Percentiles rank a stretch among this genome's conserved stretches.
phyloP scores from a whole-genome alignment of 2,329 filamentous ascomycete genomes.

The Verticillium isaacii region DNA sequence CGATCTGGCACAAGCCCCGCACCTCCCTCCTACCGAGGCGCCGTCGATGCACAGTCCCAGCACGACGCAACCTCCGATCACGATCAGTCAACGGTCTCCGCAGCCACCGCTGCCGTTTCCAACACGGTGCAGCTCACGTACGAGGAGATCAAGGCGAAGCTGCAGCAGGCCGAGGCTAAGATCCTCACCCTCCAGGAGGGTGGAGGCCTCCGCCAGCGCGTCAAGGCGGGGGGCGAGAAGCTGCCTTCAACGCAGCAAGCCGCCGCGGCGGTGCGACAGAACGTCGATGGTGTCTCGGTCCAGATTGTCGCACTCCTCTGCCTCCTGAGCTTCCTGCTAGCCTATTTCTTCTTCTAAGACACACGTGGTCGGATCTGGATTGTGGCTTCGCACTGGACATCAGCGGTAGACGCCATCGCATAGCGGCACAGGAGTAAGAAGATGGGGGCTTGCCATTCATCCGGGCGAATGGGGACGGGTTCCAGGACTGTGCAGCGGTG shows the following conservation, averaged over 20 bases:
- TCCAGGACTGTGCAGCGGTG: not conserved
- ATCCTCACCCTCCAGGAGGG: slow-evolving; percentile 67
- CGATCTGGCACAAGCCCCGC: slow-evolving; percentile 23
- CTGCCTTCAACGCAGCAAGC: slow-evolving; percentile 38
- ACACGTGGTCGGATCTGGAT: not conserved
- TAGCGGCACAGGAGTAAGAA: not conserved
- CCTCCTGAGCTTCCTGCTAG: slow-evolving; percentile 85
- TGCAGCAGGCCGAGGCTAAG: slow-evolving; percentile 69
- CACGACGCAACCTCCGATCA: slow-evolving; percentile 22
- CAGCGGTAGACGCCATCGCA: not conserved
- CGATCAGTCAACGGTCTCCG: slow-evolving; percentile 25
- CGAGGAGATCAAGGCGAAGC: slow-evolving; percentile 66
- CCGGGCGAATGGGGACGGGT: not conserved
- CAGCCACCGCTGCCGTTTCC: slow-evolving; percentile 44
- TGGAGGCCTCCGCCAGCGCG: slow-evolving; percentile 70
- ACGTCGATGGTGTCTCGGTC: slow-evolving; percentile 73
- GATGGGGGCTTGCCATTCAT: not conserved
- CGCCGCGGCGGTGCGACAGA: slow-evolving; percentile 52
- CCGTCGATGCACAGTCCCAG: slow-evolving; percentile 15
- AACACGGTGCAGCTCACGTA: slow-evolving; percentile 34
- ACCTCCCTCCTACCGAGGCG: slow-evolving; percentile 18
- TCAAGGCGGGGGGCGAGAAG: slow-evolving; percentile 49
- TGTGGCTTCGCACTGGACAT: not conserved
- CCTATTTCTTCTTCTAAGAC: slow-evolving; percentile 89
- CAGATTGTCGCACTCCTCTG: slow-evolving; percentile 81